Evolutionary conservation across 495 filamentous ascomycete species (phyloP), one percentile per base, ranked within the genome.

Genomic region (Trichodelitschia bisporula): DNA sequence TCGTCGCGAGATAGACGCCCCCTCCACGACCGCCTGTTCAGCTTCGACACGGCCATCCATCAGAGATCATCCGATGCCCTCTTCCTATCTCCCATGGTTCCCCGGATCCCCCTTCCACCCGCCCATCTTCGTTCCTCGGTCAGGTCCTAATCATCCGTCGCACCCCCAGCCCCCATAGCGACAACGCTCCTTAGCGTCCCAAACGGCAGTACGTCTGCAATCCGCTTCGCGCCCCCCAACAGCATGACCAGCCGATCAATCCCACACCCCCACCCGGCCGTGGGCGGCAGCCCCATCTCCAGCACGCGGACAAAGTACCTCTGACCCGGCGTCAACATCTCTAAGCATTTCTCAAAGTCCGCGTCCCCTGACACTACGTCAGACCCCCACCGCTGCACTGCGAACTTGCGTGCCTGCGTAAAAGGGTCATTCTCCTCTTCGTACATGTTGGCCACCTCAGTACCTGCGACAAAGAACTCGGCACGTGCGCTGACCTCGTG

Each of bases 401-500:
- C 49, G 32, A 97, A 84, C 48, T 95, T 97, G 31, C 68, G 58
- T 15, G 78, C 59, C 49, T 97, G 86, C 35, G 73, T 77, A 18
- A 69, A 69, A 0, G 86, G 89, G 26, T 77, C 77, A 50, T 95
- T 97, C 51, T 97, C 86, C 53, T 97, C 86, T 52, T 97, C 86
- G 55, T 97, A 97, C 43, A 75, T 78, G 48, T 97, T 97, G 5
- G 84, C 76, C 19, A 90, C 53, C 43, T 97, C 86, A 27, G 61
- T 59, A 10, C 72, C 69, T 24, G 61, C 46, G 42, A 92, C 63
- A 53, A 93, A 95, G 21, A 97, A 66, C 47, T 97, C 86, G 2
- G 72, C 76, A 24, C 86, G 71, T 2, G 78, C 76, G 2, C 80
- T 69, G 11, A 79, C 64, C 25, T 44, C 49, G 38, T 90, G 79